phyloP scores from a whole-genome alignment of 192 early-diverging fungal genomes.

The Entomortierella beljakovae region DNA sequence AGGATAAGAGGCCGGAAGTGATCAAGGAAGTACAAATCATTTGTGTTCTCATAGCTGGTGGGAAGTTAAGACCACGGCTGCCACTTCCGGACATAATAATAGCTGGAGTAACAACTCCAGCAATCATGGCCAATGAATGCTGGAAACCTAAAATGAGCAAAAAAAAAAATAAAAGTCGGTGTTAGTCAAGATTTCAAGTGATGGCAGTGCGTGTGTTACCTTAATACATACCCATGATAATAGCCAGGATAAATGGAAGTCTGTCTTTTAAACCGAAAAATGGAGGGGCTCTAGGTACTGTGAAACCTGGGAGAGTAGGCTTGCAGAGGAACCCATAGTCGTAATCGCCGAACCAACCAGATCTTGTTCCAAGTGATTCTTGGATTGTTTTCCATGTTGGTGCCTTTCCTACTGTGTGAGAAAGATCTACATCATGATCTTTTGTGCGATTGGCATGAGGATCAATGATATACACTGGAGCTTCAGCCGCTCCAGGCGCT shows the following conservation, averaged over 20 bases:
- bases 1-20: constrained; percentile 60
- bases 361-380: constrained; percentile 31
- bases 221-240: constrained; percentile 54
- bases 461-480: constrained; percentile 44
- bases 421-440: constrained; percentile 50
- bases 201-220: neutral
- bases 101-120: constrained; percentile 46
- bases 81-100: constrained; percentile 49
- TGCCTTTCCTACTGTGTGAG: constrained; percentile 31
- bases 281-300: constrained; percentile 46
- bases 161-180: neutral
- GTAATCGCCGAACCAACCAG: constrained; percentile 62
- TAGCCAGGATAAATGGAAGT: constrained; percentile 53
- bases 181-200: too few species aligned
- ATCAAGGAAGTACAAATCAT: constrained; percentile 67
- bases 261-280: constrained; percentile 59
- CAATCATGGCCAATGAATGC: constrained; percentile 53
- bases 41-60: constrained; percentile 33
- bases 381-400: constrained; percentile 46
- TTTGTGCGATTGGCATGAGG: constrained; percentile 46
- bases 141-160: constrained; percentile 33
- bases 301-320: constrained; percentile 54
- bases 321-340: constrained; percentile 62
- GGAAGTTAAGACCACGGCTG: constrained; percentile 33
- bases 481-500: constrained; percentile 12